These are phyloP conservation scores for Mrakia gelida DNA, from an alignment of 768 basidiomycete species.

Conservation along the genomic window DNA sequence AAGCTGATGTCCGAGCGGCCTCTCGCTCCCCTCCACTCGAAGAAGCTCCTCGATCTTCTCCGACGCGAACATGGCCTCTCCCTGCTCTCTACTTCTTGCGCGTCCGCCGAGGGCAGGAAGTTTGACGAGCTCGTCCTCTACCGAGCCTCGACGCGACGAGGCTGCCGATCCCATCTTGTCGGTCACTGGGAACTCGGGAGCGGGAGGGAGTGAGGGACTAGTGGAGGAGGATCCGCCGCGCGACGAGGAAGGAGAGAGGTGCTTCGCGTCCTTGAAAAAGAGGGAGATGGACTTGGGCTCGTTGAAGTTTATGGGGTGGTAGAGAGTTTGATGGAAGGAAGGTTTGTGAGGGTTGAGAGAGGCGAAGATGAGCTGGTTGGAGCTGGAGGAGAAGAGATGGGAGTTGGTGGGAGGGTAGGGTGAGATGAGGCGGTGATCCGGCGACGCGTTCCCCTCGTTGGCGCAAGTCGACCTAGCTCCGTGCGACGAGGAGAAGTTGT, in stretches of 20 bases:
- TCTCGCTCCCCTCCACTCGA: too few species aligned
- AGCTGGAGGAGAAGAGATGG: not conserved
- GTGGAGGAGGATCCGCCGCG: not conserved
- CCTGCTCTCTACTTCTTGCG: not conserved
- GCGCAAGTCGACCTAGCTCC: not conserved
- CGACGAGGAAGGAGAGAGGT: not conserved
- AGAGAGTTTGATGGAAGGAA: not conserved
- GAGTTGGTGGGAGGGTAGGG: not conserved
- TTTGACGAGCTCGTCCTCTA: not conserved
- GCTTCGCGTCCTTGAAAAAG: not conserved
- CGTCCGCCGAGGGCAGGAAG: not conserved
- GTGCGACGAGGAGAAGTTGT: not conserved
- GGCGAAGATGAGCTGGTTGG: not conserved
- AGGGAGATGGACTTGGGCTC: not conserved
- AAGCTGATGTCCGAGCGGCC: too few species aligned
- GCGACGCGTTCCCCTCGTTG: not conserved
- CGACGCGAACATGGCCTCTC: not conserved
- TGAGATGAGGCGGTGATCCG: not conserved
- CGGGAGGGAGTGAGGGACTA: not conserved
- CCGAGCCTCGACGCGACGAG: not conserved
- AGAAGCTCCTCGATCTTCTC: too few species aligned
- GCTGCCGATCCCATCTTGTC: not conserved
- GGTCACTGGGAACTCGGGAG: not conserved
- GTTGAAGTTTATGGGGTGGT: not conserved
- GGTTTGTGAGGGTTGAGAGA: not conserved